A percentile compares a stretch with the other conserved stretches of the same genome.
These are phyloP conservation scores for Pseudogymnoascus sp. DNA, from an alignment of 2,329 filamentous ascomycete species.

Conservation along the genomic window DNA sequence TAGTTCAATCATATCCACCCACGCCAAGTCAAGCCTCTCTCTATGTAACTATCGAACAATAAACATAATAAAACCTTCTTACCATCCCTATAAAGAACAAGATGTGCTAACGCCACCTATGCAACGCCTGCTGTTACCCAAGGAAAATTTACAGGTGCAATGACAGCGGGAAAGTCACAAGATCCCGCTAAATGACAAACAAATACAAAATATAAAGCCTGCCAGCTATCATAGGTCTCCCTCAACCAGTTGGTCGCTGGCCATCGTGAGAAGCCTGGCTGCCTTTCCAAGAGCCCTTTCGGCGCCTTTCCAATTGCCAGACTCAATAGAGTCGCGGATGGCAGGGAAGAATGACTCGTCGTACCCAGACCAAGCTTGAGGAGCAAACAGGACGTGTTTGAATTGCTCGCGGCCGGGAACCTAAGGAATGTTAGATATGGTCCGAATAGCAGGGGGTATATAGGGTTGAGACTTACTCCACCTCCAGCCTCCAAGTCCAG, in stretches of 20 bases:
- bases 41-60: slow-evolving; percentile 8
- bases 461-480: slow-evolving; percentile 53
- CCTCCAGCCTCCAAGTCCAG: slow-evolving; percentile 65
- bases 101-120: slow-evolving; percentile 1
- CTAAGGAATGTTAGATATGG: slow-evolving; percentile 34
- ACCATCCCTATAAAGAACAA: slow-evolving; percentile 2
- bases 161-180: neutral
- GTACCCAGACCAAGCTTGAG: slow-evolving; percentile 65
- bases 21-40: neutral
- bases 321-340: slow-evolving; percentile 72
- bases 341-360: slow-evolving; percentile 67
- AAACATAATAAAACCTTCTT: slow-evolving; percentile 3
- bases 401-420: slow-evolving; percentile 84
- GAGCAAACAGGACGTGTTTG: slow-evolving; percentile 86
- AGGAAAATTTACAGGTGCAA: slow-evolving; percentile 2
- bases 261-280: slow-evolving; percentile 56
- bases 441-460: slow-evolving; percentile 7
- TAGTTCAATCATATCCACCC: neutral
- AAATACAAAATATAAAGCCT: neutral
- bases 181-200: slow-evolving; percentile 8
- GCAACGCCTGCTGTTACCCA: slow-evolving; percentile 7
- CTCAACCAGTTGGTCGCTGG: slow-evolving; percentile 32
- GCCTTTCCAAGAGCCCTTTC: slow-evolving; percentile 63
- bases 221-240: neutral
- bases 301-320: slow-evolving; percentile 60